phyloP scores from a whole-genome alignment of 2,329 filamentous ascomycete genomes.

The Didymella glomerata region DNA sequence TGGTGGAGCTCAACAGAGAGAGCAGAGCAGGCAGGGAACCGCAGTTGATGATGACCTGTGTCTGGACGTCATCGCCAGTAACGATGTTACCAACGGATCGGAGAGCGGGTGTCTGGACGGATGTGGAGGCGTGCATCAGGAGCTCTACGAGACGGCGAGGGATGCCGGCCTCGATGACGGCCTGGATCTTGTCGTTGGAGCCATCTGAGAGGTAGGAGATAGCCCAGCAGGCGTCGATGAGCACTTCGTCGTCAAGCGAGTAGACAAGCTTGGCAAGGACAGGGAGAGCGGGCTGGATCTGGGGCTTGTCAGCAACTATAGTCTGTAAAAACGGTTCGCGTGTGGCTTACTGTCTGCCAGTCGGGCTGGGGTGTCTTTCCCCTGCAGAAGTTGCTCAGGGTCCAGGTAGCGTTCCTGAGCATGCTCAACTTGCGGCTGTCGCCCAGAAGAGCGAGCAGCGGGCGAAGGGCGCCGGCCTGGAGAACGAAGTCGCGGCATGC shows the following conservation, averaged over 20 bases:
- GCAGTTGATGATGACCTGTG: slow-evolving; percentile 99
- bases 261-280: slow-evolving; percentile 98
- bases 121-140: slow-evolving; percentile 97
- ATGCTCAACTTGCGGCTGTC: slow-evolving; percentile 99
- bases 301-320: slow-evolving; percentile 24
- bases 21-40: slow-evolving; percentile 91
- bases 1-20: slow-evolving; percentile 92
- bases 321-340: not conserved
- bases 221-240: slow-evolving; percentile 99
- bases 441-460: slow-evolving; percentile 85
- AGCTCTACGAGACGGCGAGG: slow-evolving; percentile 95
- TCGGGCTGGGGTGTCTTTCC: slow-evolving; percentile 99
- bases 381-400: slow-evolving; percentile 98
- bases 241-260: slow-evolving; percentile 95
- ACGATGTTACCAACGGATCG: slow-evolving; percentile 99
- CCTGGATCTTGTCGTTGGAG: slow-evolving; percentile 98
- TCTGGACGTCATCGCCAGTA: slow-evolving; percentile 97
- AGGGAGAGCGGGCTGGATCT: slow-evolving; percentile 94
- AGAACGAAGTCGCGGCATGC: slow-evolving; percentile 97
- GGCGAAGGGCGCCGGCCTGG: slow-evolving; percentile 87
- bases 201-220: slow-evolving; percentile 98
- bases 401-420: slow-evolving; percentile 99
- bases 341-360: slow-evolving; percentile 85
- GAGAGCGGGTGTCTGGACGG: slow-evolving; percentile 95
- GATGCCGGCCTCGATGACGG: slow-evolving; percentile 97